Conservation (phyloP, 805 yeast species). For the Kuraishia molischiana region DNA sequence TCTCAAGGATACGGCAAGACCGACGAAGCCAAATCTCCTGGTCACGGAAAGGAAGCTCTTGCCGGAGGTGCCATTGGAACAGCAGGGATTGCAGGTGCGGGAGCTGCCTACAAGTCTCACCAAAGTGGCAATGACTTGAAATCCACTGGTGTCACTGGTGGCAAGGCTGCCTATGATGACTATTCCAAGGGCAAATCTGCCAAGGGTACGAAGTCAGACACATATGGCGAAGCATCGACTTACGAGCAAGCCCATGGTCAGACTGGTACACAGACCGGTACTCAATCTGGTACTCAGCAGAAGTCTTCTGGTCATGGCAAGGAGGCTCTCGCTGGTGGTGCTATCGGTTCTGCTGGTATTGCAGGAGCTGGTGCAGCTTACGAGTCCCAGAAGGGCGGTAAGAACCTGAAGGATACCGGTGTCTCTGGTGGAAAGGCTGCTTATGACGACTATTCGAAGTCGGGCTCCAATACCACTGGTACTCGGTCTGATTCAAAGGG, state of each 20-base stretch:
- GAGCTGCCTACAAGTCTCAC: slow-evolving; percentile 1
- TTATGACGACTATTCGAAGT: neutral
- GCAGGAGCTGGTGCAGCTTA: slow-evolving; percentile 3
- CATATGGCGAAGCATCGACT: neutral
- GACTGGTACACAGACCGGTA: neutral
- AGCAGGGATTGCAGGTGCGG: slow-evolving; percentile 2
- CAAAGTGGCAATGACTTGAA: neutral
- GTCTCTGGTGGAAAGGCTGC: slow-evolving; percentile 1
- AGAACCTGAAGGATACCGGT: neutral
- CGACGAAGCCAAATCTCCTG: too few relatives aligned
- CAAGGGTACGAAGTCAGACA: neutral
- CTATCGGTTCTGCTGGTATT: slow-evolving; percentile 2
- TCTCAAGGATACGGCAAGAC: neutral
- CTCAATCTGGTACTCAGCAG: neutral
- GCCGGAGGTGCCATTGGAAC: slow-evolving; percentile 3
- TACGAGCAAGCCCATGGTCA: too few relatives aligned
- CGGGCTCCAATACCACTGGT: too few relatives aligned
- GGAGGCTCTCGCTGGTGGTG: slow-evolving; percentile 2
- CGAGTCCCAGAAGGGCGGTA: neutral
- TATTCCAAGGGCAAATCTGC: neutral
- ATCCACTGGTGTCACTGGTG: neutral
- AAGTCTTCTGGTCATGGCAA: neutral
- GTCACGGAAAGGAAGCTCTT: neutral
- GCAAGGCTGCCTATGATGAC: neutral
- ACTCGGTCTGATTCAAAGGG: too few relatives aligned